Base-by-base conservation (phyloP, 192 early-diverging fungal species). In the Coemansia brasiliensis region DNA sequence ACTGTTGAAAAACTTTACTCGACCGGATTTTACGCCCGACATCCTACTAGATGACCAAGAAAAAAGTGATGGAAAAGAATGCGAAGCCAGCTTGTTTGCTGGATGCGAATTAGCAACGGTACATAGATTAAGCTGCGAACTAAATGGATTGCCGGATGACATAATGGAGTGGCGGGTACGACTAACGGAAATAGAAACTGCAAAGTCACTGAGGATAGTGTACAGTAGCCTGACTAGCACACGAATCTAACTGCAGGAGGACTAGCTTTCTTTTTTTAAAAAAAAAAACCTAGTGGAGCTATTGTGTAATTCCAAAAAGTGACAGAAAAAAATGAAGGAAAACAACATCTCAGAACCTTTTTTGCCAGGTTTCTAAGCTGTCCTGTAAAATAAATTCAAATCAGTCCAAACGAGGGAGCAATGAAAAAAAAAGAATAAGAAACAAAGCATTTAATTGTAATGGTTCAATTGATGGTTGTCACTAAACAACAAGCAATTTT, bases 1-100 rank as follows among this genome's bases (percentile, higher is more conserved):
- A 59, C 82, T 82, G 59, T 89, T 92, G 75, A 94, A 94, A 65
- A 94, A 94, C 83, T 94, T 94, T 69, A 92, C 90, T 26, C 61
- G 55, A 5, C 74, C 74, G 40, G 66, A 60, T 38, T 69, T 68
- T 17, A 32, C 18, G 20, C 40, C n/a, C 44, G 57, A 18, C 66
- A 68, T 69, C 39, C 65, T 75, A 69, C 16, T 51, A 29, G 26
- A 18, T n/a, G 48, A 54, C 54, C 53, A 68, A 9, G 56, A 22
- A 24, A 55, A 15, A 5, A 27, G 43, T 2, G 57, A 59, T 5
- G 46, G 29, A 39, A 45, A 29, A 12, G 55, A 52, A 5, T 40
- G 32, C 20, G 45, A 32, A 5, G 25, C 40, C 32, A 54, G 10
- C 16, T 49, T 43, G 3, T 18, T 20, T 4, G 40, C 42, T 12